A percentile compares a stretch with the other conserved stretches of the same genome.
Conservation (phyloP, 192 early-diverging fungal genomes). For the Backusella mclennaniae region DNA sequence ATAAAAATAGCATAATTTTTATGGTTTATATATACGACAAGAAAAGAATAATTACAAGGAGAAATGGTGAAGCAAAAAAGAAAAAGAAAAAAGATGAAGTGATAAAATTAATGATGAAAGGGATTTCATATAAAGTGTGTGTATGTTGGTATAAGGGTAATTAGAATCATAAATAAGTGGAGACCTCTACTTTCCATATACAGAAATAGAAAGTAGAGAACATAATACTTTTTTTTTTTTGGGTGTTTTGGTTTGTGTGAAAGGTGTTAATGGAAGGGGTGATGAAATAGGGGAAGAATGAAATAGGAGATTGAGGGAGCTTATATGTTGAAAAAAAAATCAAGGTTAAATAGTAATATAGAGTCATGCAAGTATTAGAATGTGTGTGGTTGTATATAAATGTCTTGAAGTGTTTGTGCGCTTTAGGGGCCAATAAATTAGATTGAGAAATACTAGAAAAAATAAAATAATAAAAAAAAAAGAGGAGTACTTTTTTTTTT, state of each 20-base stretch:
- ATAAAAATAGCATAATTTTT: slow-evolving; percentile 9
- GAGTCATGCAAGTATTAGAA: neutral
- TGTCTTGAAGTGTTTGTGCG: neutral
- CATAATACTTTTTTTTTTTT: neutral
- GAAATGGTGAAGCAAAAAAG: neutral
- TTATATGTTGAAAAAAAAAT: slow-evolving; percentile 4
- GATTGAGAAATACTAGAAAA: neutral
- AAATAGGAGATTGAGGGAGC: neutral
- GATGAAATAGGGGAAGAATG: neutral
- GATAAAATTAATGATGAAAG: slow-evolving; percentile 7
- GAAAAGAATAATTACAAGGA: slow-evolving; percentile 7
- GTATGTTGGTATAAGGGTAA: slow-evolving; percentile 10
- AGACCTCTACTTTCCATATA: slow-evolving; percentile 2
- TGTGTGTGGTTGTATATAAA: slow-evolving; percentile 10
- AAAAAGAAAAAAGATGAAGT: neutral
- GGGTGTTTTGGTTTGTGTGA: neutral
- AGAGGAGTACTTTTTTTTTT: slow-evolving; percentile 1
- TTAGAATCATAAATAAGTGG: slow-evolving; percentile 7
- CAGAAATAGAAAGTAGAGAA: slow-evolving; percentile 1
- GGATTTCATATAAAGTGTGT: slow-evolving; percentile 2
- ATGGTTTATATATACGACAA: slow-evolving; percentile 9
- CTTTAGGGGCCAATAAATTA: slow-evolving; percentile 14
- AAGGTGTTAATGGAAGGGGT: neutral
- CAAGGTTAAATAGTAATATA: slow-evolving; percentile 4
- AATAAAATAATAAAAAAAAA: neutral